phyloP scores from a whole-genome alignment of 2,329 filamentous ascomycete species.

The Mariannaea sp. region DNA sequence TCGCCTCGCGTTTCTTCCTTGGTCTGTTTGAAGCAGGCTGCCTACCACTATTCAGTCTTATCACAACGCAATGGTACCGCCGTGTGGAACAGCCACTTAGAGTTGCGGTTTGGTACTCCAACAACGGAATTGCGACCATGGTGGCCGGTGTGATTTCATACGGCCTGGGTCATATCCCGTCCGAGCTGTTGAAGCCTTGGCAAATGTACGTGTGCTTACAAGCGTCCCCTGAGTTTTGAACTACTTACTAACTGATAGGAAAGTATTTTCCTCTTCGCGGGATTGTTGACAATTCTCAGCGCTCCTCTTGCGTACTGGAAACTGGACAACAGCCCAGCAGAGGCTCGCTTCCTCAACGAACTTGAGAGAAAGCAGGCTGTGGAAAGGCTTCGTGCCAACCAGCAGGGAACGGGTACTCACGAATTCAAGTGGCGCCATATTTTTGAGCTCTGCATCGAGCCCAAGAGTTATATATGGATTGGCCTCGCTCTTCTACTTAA shows the following conservation, averaged over 20 bases:
- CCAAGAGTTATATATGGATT: conserved; percentile 51
- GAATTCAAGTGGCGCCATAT: conserved; percentile 51
- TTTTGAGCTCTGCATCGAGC: conserved; percentile 45
- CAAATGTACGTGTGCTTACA: too few species aligned
- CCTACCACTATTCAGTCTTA: conserved; percentile 4
- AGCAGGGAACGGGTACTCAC: conserved; percentile 47
- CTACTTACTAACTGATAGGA: too few species aligned
- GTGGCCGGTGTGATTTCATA: conserved; percentile 6
- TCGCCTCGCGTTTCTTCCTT: conserved; percentile 35
- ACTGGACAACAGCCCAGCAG: conserved; percentile 45
- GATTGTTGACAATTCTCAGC: too few species aligned
- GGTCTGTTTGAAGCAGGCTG: conserved; percentile 30
- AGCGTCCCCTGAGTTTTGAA: too few species aligned
- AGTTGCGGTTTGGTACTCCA: conserved; percentile 5
- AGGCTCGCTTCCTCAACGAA: conserved; percentile 60
- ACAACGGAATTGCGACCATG: conserved; percentile 4
- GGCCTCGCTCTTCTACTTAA: conserved; percentile 44
- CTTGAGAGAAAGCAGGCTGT: conserved; percentile 63
- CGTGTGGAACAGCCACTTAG: conserved; percentile 20
- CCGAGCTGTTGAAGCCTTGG: not conserved
- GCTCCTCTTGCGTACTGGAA: not conserved
- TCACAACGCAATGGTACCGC: conserved; percentile 14
- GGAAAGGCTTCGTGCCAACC: conserved; percentile 59
- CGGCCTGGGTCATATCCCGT: conserved; percentile 10
- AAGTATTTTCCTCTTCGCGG: too few species aligned